Base-by-base conservation (phyloP, 1,284 basidiomycete species). In the Cryptococcus sp. region DNA sequence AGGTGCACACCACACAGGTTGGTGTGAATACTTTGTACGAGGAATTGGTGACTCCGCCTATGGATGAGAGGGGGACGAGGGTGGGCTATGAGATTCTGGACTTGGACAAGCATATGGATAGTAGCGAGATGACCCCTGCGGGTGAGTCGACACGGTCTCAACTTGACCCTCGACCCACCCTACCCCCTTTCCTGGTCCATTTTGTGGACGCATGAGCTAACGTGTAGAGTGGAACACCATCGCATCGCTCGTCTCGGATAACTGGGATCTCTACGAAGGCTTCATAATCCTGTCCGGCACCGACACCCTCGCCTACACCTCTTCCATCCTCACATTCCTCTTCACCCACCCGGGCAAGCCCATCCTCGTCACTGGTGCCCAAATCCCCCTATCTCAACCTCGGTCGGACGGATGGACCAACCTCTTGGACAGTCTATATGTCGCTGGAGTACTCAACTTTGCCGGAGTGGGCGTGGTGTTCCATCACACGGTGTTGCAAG, bases 61-160 rank as follows among this genome's bases (percentile, higher is more conserved):
- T 71, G 45, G 59, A 66, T 45, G 65, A 68, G 39, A 28, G 57
- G 19, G 65, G 62, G 10, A 52, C 45, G 25, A 47, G 43, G 23
- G 69, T 71, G 11, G 50, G 53, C 34, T 71, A 69, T 52, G 69
- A 71, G 55, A 71, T 71, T 25, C 47, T 69, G 45, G 69, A 69
- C 53, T 47, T 71, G 45, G 66, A 68, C 50, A 62, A 61, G 49
- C 66, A 69, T 57, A 64, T 69, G 63, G 69, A 71, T 49, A 62
- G 58, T 42, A 59, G 55, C 39, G 69, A 71, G 53, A 71, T 69
- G 69, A 69, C 68, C 2, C 68, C 69, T 9, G 53, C 50, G 32
- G 66, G 68, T 71, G 50, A 50, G 66, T 57, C 16, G 12, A 3
- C 9, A 41, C 31, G n/a, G n/a, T n/a, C 9, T 18, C 9, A 21